Base-by-base conservation (phyloP, 1,284 basidiomycete genomes). In the Trametes versicolor region DNA sequence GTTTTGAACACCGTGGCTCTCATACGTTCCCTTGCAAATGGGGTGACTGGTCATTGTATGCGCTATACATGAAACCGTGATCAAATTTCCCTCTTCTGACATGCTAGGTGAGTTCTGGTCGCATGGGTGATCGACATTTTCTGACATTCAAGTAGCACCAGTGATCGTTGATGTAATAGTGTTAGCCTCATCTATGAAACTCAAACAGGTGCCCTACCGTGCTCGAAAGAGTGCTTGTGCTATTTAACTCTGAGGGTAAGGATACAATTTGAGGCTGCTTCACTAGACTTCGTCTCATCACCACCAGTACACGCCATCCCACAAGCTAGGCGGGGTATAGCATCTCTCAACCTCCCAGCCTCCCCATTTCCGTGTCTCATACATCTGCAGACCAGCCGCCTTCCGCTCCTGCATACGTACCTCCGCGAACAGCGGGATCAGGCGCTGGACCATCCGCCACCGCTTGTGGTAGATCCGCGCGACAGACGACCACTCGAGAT, bases 1-100 rank as follows among this genome's bases (percentile, higher is more conserved):
- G 70, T 1, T 65, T 73, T 32, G 45, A 48, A 13, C 45, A 23
- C 3, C 23, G 45, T 9, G 45, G 45, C 10, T 25, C 45, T 13
- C 45, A 21, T 25, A 10, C 23, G 23, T 23, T 48, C 21, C 45
- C 45, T 13, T 48, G 45, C 45, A 48, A 48, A 9, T 48, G 45
- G 45, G 45, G 45, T 10, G 45, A 48, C 23, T 48, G 45, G 45
- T 12, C 23, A 21, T 13, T 48, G 10, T 25, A 48, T 25, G 23
- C 23, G 12, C 21, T 48, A 23, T 21, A 48, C 10, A 23, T 48
- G 45, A 23, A 25, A 13, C 21, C 45, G 4, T 25, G 15, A 23
- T n/a, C n/a, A n/a, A n/a, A n/a, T n/a, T n/a, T n/a, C n/a, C n/a
- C n/a, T n/a, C n/a, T n/a, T n/a, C n/a, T n/a, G n/a, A n/a, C n/a